Evolutionary conservation across 352 stramenopile genomes (phyloP).

Genomic region (Phytopythium sindhum): DNA sequence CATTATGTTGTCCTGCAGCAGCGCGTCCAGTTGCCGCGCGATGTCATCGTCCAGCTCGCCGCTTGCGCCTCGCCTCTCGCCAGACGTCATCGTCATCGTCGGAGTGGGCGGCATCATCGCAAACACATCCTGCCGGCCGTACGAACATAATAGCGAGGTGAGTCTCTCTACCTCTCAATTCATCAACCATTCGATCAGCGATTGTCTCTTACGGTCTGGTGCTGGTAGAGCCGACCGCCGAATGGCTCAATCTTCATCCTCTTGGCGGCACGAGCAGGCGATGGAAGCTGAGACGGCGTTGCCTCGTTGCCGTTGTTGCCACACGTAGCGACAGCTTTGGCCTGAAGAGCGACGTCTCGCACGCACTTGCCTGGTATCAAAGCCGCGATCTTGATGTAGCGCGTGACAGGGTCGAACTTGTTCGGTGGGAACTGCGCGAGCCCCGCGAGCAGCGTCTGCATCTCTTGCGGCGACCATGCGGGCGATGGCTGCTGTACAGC

Average conservation of each 20-base stretch:
- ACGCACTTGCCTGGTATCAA: slow-evolving; percentile 66
- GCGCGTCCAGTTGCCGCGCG: slow-evolving; percentile 32
- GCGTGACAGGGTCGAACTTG: slow-evolving; percentile 75
- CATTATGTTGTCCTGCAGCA: slow-evolving; percentile 69
- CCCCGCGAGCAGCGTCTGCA: slow-evolving; percentile 57
- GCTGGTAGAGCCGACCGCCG: slow-evolving; percentile 19
- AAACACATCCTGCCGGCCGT: neutral
- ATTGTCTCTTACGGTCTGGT: slow-evolving; percentile 5
- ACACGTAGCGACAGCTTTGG: slow-evolving; percentile 23
- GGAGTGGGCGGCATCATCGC: neutral
- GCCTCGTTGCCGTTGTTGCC: slow-evolving; percentile 15
- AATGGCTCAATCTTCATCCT: slow-evolving; percentile 64
- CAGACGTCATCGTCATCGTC: neutral
- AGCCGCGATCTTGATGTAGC: slow-evolving; percentile 80
- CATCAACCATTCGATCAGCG: neutral
- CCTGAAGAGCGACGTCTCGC: slow-evolving; percentile 71
- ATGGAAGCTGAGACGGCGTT: slow-evolving; percentile 5
- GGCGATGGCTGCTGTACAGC: slow-evolving; percentile 21
- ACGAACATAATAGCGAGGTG: neutral
- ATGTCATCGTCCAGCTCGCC: slow-evolving; percentile 33
- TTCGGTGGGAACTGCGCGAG: slow-evolving; percentile 53
- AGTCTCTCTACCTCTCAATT: neutral
- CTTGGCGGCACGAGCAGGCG: slow-evolving; percentile 27
- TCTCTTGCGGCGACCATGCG: slow-evolving; percentile 54
- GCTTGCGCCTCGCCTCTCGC: neutral